Percentiles rank a stretch among this genome's conserved stretches.
phyloP scores from a whole-genome alignment of 2,329 filamentous ascomycete species.

The Sporothrix curviconia region DNA sequence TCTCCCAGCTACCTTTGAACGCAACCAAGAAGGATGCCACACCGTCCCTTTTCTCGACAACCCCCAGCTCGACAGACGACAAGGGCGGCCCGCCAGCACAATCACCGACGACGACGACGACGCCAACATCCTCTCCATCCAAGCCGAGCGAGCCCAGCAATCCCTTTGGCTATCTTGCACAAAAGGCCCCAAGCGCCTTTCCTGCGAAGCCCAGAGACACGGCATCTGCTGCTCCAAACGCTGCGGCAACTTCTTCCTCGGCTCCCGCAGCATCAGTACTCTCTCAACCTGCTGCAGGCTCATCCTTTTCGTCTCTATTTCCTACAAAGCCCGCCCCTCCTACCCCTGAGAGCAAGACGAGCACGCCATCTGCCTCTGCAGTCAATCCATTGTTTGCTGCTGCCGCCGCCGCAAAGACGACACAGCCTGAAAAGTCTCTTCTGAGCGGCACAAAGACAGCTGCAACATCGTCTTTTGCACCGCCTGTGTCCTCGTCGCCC shows the following conservation, averaged over 20 bases:
- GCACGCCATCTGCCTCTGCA: neutral
- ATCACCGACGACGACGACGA: neutral
- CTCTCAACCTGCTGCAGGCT: neutral
- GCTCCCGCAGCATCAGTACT: neutral
- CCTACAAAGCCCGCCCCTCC: neutral
- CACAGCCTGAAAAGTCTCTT: neutral
- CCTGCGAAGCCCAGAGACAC: too few relatives aligned
- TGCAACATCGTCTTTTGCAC: neutral
- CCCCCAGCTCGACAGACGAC: neutral
- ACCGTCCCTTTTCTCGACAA: neutral
- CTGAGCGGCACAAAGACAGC: neutral
- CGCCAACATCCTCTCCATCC: neutral
- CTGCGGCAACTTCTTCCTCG: neutral
- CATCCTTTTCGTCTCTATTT: conserved; percentile 8
- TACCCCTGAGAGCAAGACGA: neutral
- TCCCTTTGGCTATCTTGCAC: neutral
- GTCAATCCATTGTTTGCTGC: neutral
- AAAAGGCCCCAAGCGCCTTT: neutral
- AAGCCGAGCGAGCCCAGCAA: neutral
- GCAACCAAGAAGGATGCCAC: neutral
- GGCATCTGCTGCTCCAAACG: neutral
- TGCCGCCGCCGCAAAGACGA: neutral
- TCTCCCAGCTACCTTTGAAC: neutral
- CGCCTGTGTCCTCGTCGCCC: neutral
- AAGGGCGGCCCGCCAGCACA: neutral